Conservation (phyloP, 768 basidiomycete genomes). For the Pilatotrama ljubarskyi region DNA sequence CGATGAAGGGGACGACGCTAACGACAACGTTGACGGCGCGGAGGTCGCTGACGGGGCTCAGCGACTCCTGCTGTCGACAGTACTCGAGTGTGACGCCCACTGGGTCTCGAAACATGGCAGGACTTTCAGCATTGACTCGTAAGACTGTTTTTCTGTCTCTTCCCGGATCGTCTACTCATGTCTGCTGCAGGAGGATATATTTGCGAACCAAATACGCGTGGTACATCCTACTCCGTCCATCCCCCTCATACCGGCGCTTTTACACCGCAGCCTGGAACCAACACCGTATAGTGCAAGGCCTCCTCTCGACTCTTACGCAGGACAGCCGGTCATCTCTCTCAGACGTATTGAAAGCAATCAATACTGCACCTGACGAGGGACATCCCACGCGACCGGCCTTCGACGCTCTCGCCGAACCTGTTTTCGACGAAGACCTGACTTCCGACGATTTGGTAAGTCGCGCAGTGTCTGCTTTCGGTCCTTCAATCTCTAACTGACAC, state of each 20-base stretch:
- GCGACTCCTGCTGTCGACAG: slow-evolving; percentile 41
- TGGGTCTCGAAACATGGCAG: slow-evolving; percentile 31
- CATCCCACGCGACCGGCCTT: neutral
- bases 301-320: slow-evolving; percentile 34
- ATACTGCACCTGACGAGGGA: neutral
- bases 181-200: slow-evolving; percentile 54
- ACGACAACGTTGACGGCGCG: slow-evolving; percentile 12
- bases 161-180: neutral
- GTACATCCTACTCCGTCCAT: slow-evolving; percentile 65
- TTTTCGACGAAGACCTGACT: neutral
- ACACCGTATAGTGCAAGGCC: slow-evolving; percentile 42
- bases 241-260: slow-evolving; percentile 43
- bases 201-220: slow-evolving; percentile 62
- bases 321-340: neutral
- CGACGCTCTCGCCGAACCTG: neutral
- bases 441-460: neutral
- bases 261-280: slow-evolving; percentile 50
- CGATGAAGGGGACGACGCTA: slow-evolving; percentile 27
- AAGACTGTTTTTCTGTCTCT: slow-evolving; percentile 16
- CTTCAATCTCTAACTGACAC: no score
- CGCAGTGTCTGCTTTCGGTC: neutral
- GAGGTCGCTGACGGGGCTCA: slow-evolving; percentile 20
- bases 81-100: slow-evolving; percentile 52
- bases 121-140: slow-evolving; percentile 45
- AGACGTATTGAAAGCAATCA: neutral